These are phyloP conservation scores for Fomitopsis pinicola DNA, from an alignment of 1,284 basidiomycete species.

Conservation along the genomic window DNA sequence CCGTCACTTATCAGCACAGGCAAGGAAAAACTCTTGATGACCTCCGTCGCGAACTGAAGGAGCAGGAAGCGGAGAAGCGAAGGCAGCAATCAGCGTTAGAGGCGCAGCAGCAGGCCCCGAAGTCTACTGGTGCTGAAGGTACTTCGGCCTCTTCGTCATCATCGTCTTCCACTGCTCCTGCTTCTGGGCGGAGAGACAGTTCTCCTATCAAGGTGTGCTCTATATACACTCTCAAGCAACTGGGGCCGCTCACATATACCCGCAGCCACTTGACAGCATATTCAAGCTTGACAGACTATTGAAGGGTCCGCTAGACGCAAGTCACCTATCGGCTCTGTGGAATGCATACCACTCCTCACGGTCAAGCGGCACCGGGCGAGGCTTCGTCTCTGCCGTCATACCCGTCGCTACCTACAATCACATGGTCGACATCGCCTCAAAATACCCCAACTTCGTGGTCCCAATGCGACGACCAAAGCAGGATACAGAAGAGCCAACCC, in stretches of 20 bases:
- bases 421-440: constrained; percentile 59
- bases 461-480: constrained; percentile 59
- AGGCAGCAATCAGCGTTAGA: constrained; percentile 16
- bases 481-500: constrained; percentile 23
- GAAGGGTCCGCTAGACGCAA: constrained; percentile 63
- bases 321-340: constrained; percentile 80
- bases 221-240: background rate
- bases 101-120: constrained; percentile 21
- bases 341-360: constrained; percentile 83
- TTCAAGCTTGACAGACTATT: constrained; percentile 74
- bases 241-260: background rate
- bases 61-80: constrained; percentile 25
- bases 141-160: constrained; percentile 12
- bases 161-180: constrained; percentile 7
- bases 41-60: constrained; percentile 24
- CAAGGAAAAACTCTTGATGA: constrained; percentile 26
- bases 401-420: constrained; percentile 69
- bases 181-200: constrained; percentile 50
- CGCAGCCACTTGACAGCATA: constrained; percentile 75
- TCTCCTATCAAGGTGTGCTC: constrained; percentile 62
- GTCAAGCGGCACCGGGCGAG: constrained; percentile 71
- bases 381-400: constrained; percentile 79
- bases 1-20: constrained; percentile 12
- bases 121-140: constrained; percentile 16
- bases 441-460: constrained; percentile 75